Conservation (phyloP, 1,139 yeast species). For the Debaryomyces nepalensis region DNA sequence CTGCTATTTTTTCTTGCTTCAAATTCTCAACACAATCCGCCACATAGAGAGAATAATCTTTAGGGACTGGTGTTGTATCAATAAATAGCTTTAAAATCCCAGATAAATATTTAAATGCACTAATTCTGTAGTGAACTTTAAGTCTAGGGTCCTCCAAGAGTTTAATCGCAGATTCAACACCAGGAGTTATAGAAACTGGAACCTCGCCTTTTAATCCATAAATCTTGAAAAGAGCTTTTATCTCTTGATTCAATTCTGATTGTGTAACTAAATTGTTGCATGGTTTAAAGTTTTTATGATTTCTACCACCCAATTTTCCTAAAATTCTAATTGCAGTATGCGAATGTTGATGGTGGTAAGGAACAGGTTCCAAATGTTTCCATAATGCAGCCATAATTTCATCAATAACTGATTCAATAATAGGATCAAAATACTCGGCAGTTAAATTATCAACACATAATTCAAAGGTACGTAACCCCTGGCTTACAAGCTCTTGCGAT, state of each 20-base stretch:
- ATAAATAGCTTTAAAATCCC: slow-evolving; percentile 71
- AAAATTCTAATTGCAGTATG: slow-evolving; percentile 92
- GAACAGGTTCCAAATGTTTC: slow-evolving; percentile 89
- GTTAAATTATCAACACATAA: slow-evolving; percentile 96
- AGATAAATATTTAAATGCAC: slow-evolving; percentile 76
- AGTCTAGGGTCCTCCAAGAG: slow-evolving; percentile 69
- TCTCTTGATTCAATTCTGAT: slow-evolving; percentile 66
- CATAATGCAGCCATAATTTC: slow-evolving; percentile 93
- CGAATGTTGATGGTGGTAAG: slow-evolving; percentile 90
- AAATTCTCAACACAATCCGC: slow-evolving; percentile 52
- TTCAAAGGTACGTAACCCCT: slow-evolving; percentile 91
- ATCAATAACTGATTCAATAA: slow-evolving; percentile 91
- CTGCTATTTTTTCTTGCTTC: slow-evolving; percentile 47
- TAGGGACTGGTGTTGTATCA: slow-evolving; percentile 67
- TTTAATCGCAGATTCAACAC: slow-evolving; percentile 73
- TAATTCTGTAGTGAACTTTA: slow-evolving; percentile 68
- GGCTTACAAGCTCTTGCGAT: slow-evolving; percentile 87
- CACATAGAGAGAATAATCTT: slow-evolving; percentile 52
- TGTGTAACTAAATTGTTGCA: slow-evolving; percentile 65
- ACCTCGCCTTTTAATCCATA: slow-evolving; percentile 67
- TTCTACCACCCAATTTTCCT: slow-evolving; percentile 96
- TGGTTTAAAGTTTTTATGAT: slow-evolving; percentile 80
- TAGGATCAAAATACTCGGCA: slow-evolving; percentile 96
- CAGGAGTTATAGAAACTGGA: slow-evolving; percentile 81
- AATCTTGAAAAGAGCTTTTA: slow-evolving; percentile 68